phyloP scores from a whole-genome alignment of 805 yeast species.

The Saturnispora zaruensis region DNA sequence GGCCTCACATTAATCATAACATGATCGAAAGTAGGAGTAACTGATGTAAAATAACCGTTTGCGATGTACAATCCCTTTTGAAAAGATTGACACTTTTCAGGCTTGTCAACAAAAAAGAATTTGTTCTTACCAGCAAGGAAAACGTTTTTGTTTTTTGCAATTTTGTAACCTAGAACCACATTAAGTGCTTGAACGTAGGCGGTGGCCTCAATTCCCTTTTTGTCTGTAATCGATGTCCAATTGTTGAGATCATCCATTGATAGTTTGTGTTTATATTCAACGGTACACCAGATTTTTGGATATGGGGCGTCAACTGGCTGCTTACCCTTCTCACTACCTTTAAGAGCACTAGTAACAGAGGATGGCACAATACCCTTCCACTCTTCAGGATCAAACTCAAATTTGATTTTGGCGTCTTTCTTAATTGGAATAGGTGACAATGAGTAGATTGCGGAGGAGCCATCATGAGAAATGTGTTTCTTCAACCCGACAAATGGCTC shows the following conservation, averaged over 20 bases:
- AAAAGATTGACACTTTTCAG: slow-evolving; percentile 19
- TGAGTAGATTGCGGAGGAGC: slow-evolving; percentile 18
- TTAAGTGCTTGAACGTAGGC: slow-evolving; percentile 21
- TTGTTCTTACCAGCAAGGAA: slow-evolving; percentile 19
- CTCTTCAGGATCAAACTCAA: slow-evolving; percentile 17
- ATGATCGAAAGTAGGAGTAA: slow-evolving; percentile 22
- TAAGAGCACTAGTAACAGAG: slow-evolving; percentile 12
- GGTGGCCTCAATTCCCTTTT: slow-evolving; percentile 17
- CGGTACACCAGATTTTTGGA: slow-evolving; percentile 15
- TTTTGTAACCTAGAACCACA: slow-evolving; percentile 18
- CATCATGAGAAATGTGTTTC: slow-evolving; percentile 19
- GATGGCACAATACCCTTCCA: slow-evolving; percentile 17
- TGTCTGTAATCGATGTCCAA: slow-evolving; percentile 15
- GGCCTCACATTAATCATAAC: slow-evolving; percentile 25
- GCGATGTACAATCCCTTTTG: slow-evolving; percentile 24
- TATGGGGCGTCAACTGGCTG: slow-evolving; percentile 4
- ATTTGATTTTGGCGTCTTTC: slow-evolving; percentile 15
- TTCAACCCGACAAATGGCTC: slow-evolving; percentile 14
- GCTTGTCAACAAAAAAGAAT: slow-evolving; percentile 20
- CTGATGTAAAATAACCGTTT: slow-evolving; percentile 26
- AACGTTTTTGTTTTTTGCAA: slow-evolving; percentile 17
- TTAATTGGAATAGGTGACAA: slow-evolving; percentile 17
- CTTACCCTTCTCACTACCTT: slow-evolving; percentile 6
- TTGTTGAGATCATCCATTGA: slow-evolving; percentile 19
- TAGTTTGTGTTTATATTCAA: slow-evolving; percentile 17